Evolutionary conservation across 176 grass and related monocot genomes (phyloP), one percentile per base, ranked within the genome.

Genomic region (Calamus simplicifolius): DNA sequence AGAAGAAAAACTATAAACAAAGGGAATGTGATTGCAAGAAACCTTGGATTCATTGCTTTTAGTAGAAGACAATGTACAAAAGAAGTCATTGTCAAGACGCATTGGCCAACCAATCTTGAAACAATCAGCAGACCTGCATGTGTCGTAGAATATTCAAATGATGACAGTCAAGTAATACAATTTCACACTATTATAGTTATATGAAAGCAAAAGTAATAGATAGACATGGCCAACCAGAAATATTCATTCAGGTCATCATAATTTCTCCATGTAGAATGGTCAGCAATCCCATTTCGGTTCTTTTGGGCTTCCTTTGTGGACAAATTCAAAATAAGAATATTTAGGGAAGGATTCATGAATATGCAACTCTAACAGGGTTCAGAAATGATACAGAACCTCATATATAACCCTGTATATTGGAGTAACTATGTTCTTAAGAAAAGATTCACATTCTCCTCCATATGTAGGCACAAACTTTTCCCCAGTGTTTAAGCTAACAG

Each of bases 181-280:
- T 2, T 43, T 43, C 35, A 66, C 14, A 48, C 5, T 21, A 18
- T 5, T 57, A 54, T 17, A 62, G 17, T 6, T 26, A 64, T 59
- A 64, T 17, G 4, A 16, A 25, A 78, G 60, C 28, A 23, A 51
- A 53, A 64, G 62, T 28, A 23, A 58, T 25, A 74, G 75, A 71
- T 13, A 14, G 50, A 62, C 50, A 76, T 70, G 69, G 67, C 72
- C 85, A 56, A 96, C 92, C 92, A 96, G 66, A 96, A 96, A 27
- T 85, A 96, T 74, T 96, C 92, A 57, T 96, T 96, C 29, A 97
- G 58, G 59, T 97, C 92, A 73, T 97, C 92, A 75, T 97, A 97
- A 69, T 97, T 97, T 75, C 92, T 85, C 92, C 92, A 97, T 77
- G 73, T 88, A 67, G 92, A 97, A 75, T 97, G 87, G 66, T 97